Base-by-base conservation (phyloP, 208 protist genomes). In the Histomonas meleagridis region DNA sequence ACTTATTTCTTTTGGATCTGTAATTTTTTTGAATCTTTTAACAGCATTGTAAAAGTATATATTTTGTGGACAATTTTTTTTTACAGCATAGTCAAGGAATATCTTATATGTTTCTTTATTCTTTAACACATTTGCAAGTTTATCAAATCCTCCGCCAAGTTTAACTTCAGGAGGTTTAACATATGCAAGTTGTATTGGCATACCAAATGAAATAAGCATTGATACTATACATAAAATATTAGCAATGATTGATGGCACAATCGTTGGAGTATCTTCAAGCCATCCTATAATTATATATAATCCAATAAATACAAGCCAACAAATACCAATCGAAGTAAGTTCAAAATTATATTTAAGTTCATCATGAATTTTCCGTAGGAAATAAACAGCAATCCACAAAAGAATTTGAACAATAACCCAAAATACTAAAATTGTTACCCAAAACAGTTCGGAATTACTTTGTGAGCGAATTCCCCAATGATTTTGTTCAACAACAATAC, bases 121-220 rank as follows among this genome's bases (percentile, higher is more conserved):
- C n/a, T n/a, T n/a, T n/a, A n/a, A n/a, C n/a, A n/a, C n/a, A n/a
- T n/a, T n/a, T n/a, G n/a, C n/a, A n/a, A n/a, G n/a, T n/a, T n/a
- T n/a, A n/a, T n/a, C n/a, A n/a, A n/a, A n/a, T n/a, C n/a, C n/a
- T n/a, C n/a, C n/a, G n/a, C n/a, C n/a, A 10, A 72, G 32, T 72
- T 72, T 72, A 72, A 72, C 40, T 43, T 72, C n/a, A 43, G 21
- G 21, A 40, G 65, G 65, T 40, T 72, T 43, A 18, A 86, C 76
- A 86, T 38, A 40, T 3, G 76, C 23, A 14, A 86, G 18, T 12
- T 86, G 76, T 32, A 86, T 28, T 1, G 76, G 76, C 76, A 86
- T 86, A 38, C 76, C 76, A 16, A 86, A 86, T 21, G 76, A 86
- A 57, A 86, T 46, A 86, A 86, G 76, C 26, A 86, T 55, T 18